Conservation (phyloP, 106 monocot genomes). For the Platanthera guangdongensis region DNA sequence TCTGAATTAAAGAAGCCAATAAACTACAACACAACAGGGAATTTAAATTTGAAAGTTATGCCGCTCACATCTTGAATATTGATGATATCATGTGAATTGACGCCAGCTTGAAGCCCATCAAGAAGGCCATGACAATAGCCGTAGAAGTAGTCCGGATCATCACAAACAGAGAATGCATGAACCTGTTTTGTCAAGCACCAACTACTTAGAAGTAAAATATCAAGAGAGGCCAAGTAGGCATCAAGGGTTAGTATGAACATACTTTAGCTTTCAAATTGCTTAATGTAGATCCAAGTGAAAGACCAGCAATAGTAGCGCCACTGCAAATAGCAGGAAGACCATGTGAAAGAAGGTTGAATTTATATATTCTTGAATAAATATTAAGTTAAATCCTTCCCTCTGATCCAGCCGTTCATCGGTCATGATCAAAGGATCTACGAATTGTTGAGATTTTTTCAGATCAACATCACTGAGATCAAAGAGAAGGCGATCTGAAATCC, state of each 20-base stretch:
- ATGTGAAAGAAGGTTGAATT: neutral
- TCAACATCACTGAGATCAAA: too few relatives aligned
- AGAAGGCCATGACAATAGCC: constrained; percentile 71
- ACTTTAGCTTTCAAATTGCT: constrained; percentile 86
- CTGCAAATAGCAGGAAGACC: constrained; percentile 34
- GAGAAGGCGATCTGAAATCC: too few relatives aligned
- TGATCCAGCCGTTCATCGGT: too few relatives aligned
- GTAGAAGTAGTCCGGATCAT: constrained; percentile 89
- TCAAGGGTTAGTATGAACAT: constrained; percentile 8
- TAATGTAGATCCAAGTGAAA: constrained; percentile 69
- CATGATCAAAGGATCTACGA: too few relatives aligned
- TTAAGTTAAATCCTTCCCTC: too few relatives aligned
- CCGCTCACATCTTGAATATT: constrained; percentile 66
- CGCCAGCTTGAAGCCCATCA: constrained; percentile 77
- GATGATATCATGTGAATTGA: constrained; percentile 64
- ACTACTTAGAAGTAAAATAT: constrained; percentile 4
- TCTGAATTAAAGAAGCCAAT: neutral
- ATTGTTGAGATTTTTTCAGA: too few relatives aligned
- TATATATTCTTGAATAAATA: too few relatives aligned
- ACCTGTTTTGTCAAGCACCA: constrained; percentile 37
- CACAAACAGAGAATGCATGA: constrained; percentile 94
- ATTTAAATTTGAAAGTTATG: neutral
- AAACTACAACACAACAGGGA: neutral
- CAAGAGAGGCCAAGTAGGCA: neutral
- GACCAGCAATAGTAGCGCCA: constrained; percentile 93